phyloP scores from a whole-genome alignment of 2,329 filamentous ascomycete species.

The Capronia americana region DNA sequence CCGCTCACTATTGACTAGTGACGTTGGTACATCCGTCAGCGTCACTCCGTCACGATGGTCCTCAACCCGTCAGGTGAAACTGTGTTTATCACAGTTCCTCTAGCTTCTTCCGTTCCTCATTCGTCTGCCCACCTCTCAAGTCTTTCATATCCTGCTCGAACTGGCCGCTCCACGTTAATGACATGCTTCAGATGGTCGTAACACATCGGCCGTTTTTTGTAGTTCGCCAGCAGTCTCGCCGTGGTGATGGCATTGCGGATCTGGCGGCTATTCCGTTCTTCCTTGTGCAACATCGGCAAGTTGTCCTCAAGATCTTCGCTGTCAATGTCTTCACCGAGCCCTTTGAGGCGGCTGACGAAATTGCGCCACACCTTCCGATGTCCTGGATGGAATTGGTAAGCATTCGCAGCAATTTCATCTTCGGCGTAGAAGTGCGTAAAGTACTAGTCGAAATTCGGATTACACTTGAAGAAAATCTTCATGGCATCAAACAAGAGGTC shows the following conservation, averaged over 20 bases:
- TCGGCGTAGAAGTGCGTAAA: no score
- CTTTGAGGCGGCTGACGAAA: conserved; percentile 22
- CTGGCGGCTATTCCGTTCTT: conserved; percentile 42
- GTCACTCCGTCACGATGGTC: no score
- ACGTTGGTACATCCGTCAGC: no score
- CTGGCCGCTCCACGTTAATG: neutral
- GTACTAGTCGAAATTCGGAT: no score
- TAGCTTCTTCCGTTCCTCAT: neutral
- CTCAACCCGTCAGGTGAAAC: no score
- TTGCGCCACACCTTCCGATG: conserved; percentile 22
- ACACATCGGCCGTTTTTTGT: conserved; percentile 22
- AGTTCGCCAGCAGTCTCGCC: conserved; percentile 37
- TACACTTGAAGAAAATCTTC: no score
- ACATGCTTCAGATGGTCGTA: conserved; percentile 34
- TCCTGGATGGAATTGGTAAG: neutral
- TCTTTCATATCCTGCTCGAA: neutral
- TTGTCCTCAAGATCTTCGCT: conserved; percentile 27
- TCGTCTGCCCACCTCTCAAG: neutral
- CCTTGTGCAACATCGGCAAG: conserved; percentile 33
- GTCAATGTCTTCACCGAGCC: conserved; percentile 20
- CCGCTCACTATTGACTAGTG: no score
- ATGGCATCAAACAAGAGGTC: no score
- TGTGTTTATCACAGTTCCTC: no score
- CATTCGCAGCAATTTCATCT: no score
- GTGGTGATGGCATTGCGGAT: conserved; percentile 42